Evolutionary conservation across 352 stramenopile species (phyloP).

Genomic region (Pythium sp.): DNA sequence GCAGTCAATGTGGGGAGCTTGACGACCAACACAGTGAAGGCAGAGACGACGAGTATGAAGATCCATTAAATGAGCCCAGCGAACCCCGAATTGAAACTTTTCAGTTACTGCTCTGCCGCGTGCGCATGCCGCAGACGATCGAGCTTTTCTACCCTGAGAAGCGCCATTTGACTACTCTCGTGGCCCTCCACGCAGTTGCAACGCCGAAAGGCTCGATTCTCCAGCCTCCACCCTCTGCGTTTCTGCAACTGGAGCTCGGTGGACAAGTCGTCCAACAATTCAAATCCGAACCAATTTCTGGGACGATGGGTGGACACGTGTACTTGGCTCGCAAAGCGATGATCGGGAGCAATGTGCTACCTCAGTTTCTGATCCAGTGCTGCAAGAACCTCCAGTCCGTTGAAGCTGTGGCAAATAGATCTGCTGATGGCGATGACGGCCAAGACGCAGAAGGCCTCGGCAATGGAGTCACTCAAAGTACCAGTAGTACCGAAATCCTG

Average conservation of each 20-base stretch:
- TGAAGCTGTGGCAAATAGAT: neutral
- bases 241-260: constrained; percentile 34
- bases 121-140: constrained; percentile 33
- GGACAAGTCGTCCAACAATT: neutral
- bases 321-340: constrained; percentile 29
- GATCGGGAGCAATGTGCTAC: constrained; percentile 25
- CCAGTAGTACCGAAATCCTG: constrained; percentile 12
- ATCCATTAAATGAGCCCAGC: neutral
- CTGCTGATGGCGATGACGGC: neutral
- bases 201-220: constrained; percentile 24
- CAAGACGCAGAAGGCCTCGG: neutral
- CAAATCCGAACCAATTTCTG: neutral
- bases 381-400: constrained; percentile 16
- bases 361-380: constrained; percentile 38
- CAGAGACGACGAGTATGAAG: neutral
- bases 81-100: constrained; percentile 25
- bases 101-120: constrained; percentile 40
- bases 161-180: constrained; percentile 18
- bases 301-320: constrained; percentile 18
- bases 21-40: neutral
- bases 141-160: constrained; percentile 32
- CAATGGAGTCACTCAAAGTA: neutral
- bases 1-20: neutral
- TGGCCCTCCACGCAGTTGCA: constrained; percentile 20
- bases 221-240: constrained; percentile 27